Percentiles rank a stretch among this genome's conserved stretches.
These are phyloP conservation scores for Reticulascus tulasneorum DNA, from an alignment of 2,329 filamentous ascomycete species.

Conservation along the genomic window DNA sequence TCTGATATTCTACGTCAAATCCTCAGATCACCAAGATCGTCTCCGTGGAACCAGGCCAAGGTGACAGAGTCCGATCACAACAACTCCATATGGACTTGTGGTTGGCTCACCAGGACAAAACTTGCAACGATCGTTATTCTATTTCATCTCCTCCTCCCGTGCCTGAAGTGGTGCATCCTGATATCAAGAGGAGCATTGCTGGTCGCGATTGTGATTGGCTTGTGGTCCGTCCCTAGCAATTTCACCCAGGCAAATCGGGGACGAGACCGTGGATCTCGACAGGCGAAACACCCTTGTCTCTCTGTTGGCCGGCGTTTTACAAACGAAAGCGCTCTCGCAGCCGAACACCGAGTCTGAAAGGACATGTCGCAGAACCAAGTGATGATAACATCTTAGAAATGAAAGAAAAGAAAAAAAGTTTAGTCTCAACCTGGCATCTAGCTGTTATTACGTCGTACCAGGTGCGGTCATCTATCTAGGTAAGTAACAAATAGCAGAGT, in stretches of 20 bases:
- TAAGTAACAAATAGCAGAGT: slow-evolving; percentile 2
- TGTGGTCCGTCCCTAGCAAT: neutral
- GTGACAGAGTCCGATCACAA: slow-evolving; percentile 1
- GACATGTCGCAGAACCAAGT: neutral
- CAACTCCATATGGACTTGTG: neutral
- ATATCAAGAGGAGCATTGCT: slow-evolving; percentile 1
- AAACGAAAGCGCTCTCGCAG: too few species aligned
- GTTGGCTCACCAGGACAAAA: neutral
- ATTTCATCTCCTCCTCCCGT: neutral
- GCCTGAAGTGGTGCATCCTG: neutral
- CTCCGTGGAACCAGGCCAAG: neutral
- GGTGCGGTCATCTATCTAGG: neutral
- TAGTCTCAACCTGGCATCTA: too few species aligned
- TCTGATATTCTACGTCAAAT: neutral
- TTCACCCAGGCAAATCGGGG: neutral
- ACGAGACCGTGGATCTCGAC: neutral
- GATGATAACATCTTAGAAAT: neutral
- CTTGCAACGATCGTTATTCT: slow-evolving; percentile 5
- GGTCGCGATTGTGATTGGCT: slow-evolving; percentile 5
- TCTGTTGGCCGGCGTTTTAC: neutral
- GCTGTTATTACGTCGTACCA: too few species aligned
- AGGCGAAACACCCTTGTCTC: neutral
- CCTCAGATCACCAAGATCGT: neutral
- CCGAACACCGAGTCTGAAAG: too few species aligned
- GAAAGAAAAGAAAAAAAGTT: neutral